Conservation (phyloP, 345 rosid genomes). For the Aquilaria sinensis region DNA sequence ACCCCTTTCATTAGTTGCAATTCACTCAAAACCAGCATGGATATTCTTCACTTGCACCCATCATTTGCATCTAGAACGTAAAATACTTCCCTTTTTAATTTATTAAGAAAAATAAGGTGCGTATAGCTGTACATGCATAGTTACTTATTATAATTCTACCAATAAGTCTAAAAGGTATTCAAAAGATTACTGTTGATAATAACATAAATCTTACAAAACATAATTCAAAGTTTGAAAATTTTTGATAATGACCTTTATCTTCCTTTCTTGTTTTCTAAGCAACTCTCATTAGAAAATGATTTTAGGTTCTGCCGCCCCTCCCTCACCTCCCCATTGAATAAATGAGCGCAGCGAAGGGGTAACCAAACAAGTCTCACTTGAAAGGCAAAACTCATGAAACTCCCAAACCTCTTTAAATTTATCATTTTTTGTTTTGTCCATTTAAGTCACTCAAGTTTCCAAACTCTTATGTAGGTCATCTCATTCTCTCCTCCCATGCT, state of each 20-base stretch:
- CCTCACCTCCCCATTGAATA: constrained; percentile 15
- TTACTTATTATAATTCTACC: background rate
- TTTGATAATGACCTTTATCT: constrained; percentile 14
- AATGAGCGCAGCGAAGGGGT: constrained; percentile 26
- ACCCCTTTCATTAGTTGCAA: constrained; percentile 20
- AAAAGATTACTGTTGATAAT: constrained; percentile 14
- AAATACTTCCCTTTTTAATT: background rate
- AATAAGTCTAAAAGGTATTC: constrained; percentile 12
- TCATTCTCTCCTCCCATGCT: constrained; percentile 36
- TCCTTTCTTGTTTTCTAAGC: constrained; percentile 48
- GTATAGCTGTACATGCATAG: too few species aligned
- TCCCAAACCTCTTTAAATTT: too few species aligned
- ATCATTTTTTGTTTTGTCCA: background rate
- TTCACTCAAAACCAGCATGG: constrained; percentile 24
- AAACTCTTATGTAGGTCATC: background rate
- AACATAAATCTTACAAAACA: constrained; percentile 30
- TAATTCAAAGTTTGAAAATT: constrained; percentile 34
- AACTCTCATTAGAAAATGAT: constrained; percentile 34
- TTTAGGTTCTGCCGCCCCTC: constrained; percentile 19
- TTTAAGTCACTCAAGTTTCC: background rate
- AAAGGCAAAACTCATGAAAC: constrained; percentile 13
- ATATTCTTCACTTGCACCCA: constrained; percentile 15
- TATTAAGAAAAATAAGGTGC: too few species aligned
- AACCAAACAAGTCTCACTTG: constrained; percentile 22
- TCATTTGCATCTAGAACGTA: constrained; percentile 5